Percentiles rank a stretch among this genome's conserved stretches.
These are phyloP conservation scores for Trichothecium roseum DNA, from an alignment of 2,329 filamentous ascomycete genomes.

Conservation along the genomic window DNA sequence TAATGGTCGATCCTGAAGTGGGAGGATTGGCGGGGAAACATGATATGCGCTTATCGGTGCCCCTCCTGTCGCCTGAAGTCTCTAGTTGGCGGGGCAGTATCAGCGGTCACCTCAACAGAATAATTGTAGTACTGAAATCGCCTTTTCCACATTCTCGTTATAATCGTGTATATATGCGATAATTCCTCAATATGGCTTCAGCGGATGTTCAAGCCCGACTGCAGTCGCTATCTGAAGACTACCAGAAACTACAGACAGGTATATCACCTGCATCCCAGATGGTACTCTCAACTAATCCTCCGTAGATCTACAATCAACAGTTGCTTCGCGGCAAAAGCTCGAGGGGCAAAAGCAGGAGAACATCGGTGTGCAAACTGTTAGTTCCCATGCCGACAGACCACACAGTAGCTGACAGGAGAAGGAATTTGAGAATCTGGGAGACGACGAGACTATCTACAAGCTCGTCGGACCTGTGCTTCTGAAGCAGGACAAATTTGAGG, in stretches of 20 bases:
- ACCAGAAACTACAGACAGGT: constrained; percentile 79
- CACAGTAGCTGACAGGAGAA: constrained; percentile 19
- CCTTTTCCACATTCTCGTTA: too few relatives aligned
- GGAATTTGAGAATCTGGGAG: constrained; percentile 73
- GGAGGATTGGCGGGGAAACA: constrained; percentile 2
- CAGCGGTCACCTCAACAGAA: too few relatives aligned
- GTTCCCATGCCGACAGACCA: not conserved
- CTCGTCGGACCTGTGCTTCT: constrained; percentile 83
- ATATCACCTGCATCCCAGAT: constrained; percentile 12
- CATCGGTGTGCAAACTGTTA: constrained; percentile 69
- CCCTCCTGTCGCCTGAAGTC: not conserved
- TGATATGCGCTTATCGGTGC: not conserved
- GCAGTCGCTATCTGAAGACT: constrained; percentile 78
- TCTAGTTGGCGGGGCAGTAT: constrained; percentile 1
- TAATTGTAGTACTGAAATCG: too few relatives aligned
- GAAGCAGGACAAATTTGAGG: constrained; percentile 89
- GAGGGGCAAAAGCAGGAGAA: constrained; percentile 95
- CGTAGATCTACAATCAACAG: constrained; percentile 65
- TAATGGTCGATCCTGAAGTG: too few relatives aligned
- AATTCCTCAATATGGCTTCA: constrained; percentile 3
- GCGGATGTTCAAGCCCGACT: constrained; percentile 65
- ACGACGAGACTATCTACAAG: constrained; percentile 90
- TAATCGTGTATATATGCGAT: too few relatives aligned
- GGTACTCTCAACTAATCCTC: constrained; percentile 2
- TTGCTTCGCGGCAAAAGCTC: constrained; percentile 78